These are phyloP conservation scores for Phlegmacium glaucopus DNA, from an alignment of 768 basidiomycete species.

Conservation along the genomic window DNA sequence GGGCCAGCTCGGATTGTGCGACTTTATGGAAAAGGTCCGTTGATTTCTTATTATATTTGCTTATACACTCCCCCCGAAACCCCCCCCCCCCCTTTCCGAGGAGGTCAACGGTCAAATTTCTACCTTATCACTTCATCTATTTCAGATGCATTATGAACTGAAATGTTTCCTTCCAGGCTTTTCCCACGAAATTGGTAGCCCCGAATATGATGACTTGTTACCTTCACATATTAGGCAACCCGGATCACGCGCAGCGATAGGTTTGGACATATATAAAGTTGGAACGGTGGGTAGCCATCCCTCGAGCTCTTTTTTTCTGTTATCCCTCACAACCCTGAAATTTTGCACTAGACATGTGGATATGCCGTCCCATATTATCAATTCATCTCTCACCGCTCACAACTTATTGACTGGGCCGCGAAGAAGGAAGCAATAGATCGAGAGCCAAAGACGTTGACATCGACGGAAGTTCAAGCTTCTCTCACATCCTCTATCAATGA, in stretches of 20 bases:
- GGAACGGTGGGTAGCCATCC: slow-evolving; percentile 31
- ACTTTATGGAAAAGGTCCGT: slow-evolving; percentile 56
- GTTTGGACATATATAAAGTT: slow-evolving; percentile 60
- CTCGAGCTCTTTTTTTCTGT: not conserved
- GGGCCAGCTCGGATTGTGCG: slow-evolving; percentile 56
- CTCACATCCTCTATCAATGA: slow-evolving; percentile 7
- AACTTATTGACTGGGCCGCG: slow-evolving; percentile 43
- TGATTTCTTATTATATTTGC: not conserved
- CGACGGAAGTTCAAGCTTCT: slow-evolving; percentile 3
- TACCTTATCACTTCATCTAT: not conserved
- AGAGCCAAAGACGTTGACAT: slow-evolving; percentile 7
- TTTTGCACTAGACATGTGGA: slow-evolving; percentile 53
- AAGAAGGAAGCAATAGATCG: slow-evolving; percentile 43
- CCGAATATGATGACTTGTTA: slow-evolving; percentile 54
- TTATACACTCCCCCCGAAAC: not conserved
- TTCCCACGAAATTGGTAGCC: slow-evolving; percentile 59
- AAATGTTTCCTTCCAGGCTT: slow-evolving; percentile 35
- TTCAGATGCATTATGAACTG: not conserved
- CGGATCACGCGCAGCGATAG: slow-evolving; percentile 59
- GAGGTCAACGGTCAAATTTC: not conserved
- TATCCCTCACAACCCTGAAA: not conserved
- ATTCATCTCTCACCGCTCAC: slow-evolving; percentile 53
- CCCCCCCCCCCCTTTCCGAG: not conserved
- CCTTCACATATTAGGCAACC: slow-evolving; percentile 42
- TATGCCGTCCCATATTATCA: slow-evolving; percentile 60